phyloP scores from a whole-genome alignment of 176 grass and related monocot species.

The Otatea glauca region DNA sequence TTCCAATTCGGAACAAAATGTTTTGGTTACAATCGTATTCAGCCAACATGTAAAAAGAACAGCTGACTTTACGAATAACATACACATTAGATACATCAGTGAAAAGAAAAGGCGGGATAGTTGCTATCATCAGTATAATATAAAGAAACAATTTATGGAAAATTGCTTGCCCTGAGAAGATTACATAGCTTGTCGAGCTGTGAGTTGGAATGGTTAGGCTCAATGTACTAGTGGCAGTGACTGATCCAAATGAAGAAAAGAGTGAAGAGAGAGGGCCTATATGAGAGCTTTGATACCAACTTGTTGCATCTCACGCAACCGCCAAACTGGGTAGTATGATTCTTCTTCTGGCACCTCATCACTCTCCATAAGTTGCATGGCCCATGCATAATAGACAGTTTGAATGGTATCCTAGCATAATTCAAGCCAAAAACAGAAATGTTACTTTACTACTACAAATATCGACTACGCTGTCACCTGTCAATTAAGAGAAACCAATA shows the following conservation, averaged over 20 bases:
- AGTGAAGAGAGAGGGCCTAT: constrained; percentile 44
- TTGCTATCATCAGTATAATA: too few relatives aligned
- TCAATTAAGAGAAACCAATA: constrained; percentile 24
- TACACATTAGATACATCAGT: too few relatives aligned
- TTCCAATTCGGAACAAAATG: neutral
- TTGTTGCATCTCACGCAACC: constrained; percentile 89
- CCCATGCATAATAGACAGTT: constrained; percentile 77
- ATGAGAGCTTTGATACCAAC: constrained; percentile 81
- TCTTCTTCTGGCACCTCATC: constrained; percentile 81
- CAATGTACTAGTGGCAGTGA: neutral
- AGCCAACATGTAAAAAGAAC: constrained; percentile 34
- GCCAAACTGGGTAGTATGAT: constrained; percentile 80
- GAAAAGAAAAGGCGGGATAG: neutral
- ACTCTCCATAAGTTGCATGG: constrained; percentile 83
- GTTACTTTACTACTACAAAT: neutral
- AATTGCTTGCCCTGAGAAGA: constrained; percentile 38
- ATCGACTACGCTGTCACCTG: neutral
- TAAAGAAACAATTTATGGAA: constrained; percentile 21
- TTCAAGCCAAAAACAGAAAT: constrained; percentile 34
- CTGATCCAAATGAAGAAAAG: neutral
- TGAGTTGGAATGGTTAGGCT: neutral
- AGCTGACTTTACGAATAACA: constrained; percentile 35
- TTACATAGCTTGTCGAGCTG: neutral
- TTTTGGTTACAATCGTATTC: neutral
- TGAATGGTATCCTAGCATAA: constrained; percentile 79